These are phyloP conservation scores for Saccharomyces hybrid DNA, from an alignment of 1,139 yeast genomes.

Conservation along the genomic window DNA sequence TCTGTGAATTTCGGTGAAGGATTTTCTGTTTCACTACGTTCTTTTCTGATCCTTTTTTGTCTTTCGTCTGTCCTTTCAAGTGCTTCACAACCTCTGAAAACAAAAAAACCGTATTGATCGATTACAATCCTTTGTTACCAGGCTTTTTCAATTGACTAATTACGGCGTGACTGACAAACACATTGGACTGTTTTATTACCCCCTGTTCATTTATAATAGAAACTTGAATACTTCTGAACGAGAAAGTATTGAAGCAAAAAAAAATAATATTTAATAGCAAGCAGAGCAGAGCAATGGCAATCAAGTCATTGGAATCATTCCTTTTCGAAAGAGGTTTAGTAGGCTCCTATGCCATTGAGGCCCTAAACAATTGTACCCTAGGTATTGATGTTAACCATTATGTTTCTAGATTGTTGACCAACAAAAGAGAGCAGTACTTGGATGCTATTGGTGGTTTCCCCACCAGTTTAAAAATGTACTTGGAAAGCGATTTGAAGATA, in stretches of 20 bases:
- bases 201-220: neutral
- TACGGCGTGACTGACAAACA: neutral
- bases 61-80: neutral
- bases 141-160: neutral
- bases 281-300: conserved; percentile 27
- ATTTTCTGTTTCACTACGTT: neutral
- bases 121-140: neutral
- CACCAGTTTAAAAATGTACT: conserved; percentile 46
- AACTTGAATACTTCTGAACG: neutral
- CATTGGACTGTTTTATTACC: neutral
- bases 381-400: conserved; percentile 87
- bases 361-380: conserved; percentile 58
- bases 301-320: conserved; percentile 64
- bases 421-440: conserved; percentile 60
- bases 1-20: neutral
- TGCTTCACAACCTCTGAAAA: neutral
- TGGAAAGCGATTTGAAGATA: conserved; percentile 56
- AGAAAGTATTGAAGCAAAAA: neutral
- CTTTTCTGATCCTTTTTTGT: neutral
- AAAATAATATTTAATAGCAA: no score
- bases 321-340: conserved; percentile 63
- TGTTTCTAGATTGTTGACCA: conserved; percentile 52
- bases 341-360: conserved; percentile 55
- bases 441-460: conserved; percentile 87
- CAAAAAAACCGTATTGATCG: neutral